Evolutionary conservation across 176 grass and related monocot species (phyloP), one percentile per base, ranked within the genome.

Genomic region (Miscanthus lutarioriparius): DNA sequence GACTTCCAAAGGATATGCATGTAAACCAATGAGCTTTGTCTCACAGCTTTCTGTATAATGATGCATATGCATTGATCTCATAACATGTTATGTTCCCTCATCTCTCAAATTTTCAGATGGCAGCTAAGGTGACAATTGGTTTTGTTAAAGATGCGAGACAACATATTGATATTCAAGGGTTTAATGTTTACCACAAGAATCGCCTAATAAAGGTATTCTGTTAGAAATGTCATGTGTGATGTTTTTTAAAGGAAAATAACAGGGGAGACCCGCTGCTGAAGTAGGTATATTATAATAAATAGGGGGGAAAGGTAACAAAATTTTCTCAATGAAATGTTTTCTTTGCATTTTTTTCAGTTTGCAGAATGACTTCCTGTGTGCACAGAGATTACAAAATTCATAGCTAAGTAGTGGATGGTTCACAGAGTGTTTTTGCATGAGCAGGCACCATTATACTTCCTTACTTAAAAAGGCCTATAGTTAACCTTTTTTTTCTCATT

Each of bases 111-210:
- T 61, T 83, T 53, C 85, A 97, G 95, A 95, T 97, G 89, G 87
- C 94, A 72, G 92, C 95, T 58, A 82, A 82, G 63, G 91, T 95
- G 58, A 97, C 89, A 61, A 90, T 97, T 88, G 95, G 95, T 13
- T 98, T 98, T 88, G 92, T 97, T 38, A 97, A 97, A 86, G 95
- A 97, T 88, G 95, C 92, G 84, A 97, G 91, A 86, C 77, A 90
- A 77, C 95, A 97, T 63, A 84, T 97, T 86, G 89, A 95, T 38
- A 47, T 97, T 66, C 92, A 97, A 71, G 95, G 95, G 53, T 97
- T 97, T 89, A 97, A 97, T 86, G 92, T 97, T 48, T 97, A 97
- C 83, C 95, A 97, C 84, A 94, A 94, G 78, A 97, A 97, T 73
- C 87, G 95, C 54, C 89, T 97, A 62, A 93, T 97, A 92, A 98